phyloP scores from a whole-genome alignment of 2,329 filamentous ascomycete genomes.

The Xylariaceae sp. region DNA sequence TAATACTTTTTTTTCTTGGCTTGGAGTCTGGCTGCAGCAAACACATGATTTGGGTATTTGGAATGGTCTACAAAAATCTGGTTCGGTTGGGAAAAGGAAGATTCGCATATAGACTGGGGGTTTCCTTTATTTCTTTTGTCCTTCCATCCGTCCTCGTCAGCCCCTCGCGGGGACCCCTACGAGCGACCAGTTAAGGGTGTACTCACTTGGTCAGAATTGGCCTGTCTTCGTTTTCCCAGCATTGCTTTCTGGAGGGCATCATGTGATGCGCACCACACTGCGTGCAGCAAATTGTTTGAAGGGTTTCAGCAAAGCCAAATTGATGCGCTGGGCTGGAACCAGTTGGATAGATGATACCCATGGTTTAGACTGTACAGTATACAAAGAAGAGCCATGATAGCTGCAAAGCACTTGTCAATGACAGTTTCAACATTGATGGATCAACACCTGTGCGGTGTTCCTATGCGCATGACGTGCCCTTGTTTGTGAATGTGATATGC shows the following conservation, averaged over 20 bases:
- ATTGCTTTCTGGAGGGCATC: conserved; percentile 23
- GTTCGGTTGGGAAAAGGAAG: conserved; percentile 30
- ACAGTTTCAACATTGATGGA: conserved; percentile 28
- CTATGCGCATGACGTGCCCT: background rate
- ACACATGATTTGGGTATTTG: conserved; percentile 18
- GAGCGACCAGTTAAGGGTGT: conserved; percentile 23
- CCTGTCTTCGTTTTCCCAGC: conserved; percentile 17
- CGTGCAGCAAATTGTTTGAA: conserved; percentile 16
- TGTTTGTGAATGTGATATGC: background rate
- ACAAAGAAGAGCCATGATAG: conserved; percentile 28
- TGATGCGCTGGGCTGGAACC: conserved; percentile 33
- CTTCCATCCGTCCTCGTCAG: conserved; percentile 14
- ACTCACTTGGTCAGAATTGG: conserved; percentile 25
- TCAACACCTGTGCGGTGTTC: conserved; percentile 16
- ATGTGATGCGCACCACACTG: conserved; percentile 18
- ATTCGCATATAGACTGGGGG: conserved; percentile 33
- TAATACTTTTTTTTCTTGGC: conserved; percentile 3
- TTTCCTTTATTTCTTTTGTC: conserved; percentile 24
- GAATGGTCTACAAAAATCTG: conserved; percentile 29
- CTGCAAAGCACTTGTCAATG: conserved; percentile 29
- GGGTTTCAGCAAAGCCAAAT: conserved; percentile 27
- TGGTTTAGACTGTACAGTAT: conserved; percentile 36
- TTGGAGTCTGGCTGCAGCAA: conserved; percentile 22
- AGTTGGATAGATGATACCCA: conserved; percentile 36
- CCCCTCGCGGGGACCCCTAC: conserved; percentile 24